Evolutionary conservation across 139 green algal species (phyloP), one percentile per base, ranked within the genome.

Genomic region (Chlorella vulgaris): DNA sequence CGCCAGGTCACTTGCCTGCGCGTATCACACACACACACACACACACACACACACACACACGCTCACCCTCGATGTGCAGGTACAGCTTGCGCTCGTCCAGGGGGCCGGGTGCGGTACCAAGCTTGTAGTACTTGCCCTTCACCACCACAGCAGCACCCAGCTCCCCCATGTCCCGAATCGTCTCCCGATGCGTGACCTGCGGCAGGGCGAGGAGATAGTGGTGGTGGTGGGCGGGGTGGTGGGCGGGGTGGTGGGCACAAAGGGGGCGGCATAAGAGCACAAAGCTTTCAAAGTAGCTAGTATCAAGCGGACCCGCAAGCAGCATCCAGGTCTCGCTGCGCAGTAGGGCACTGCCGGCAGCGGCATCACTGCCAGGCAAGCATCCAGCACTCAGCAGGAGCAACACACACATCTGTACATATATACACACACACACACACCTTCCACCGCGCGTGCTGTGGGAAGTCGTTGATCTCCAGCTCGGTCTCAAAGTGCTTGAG

Each of bases 391-490:
- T n/a, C n/a, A n/a, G n/a, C n/a, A n/a, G n/a, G n/a, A n/a, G n/a
- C n/a, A n/a, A n/a, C n/a, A n/a, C n/a, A n/a, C n/a, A n/a, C n/a
- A n/a, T n/a, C n/a, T n/a, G n/a, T n/a, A n/a, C n/a, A n/a, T n/a
- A n/a, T n/a, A n/a, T n/a, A n/a, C n/a, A n/a, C n/a, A n/a, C 3
- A 3, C 15, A 33, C 36, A 7, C 86, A 0, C 78, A 94, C 91
- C 89, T 95, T 96, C 91, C 92, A 98, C 60, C 94, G 89, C 21
- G 94, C 95, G 61, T 97, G 91, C 93, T 99, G 96, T 40, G 95
- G 94, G 90, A 99, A 99, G 90, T 99, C 96, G 81, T 99, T 99
- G 89, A 99, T 99, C 83, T 98, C 96, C 55, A 99, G 83, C 87
- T 99, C 96, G 18, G 90, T 85, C 83, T 98, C 91, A 86, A 93